Percentiles rank a stretch among this genome's conserved stretches.
phyloP scores from a whole-genome alignment of 257 asterid species.

The Pogostemon cablin region DNA sequence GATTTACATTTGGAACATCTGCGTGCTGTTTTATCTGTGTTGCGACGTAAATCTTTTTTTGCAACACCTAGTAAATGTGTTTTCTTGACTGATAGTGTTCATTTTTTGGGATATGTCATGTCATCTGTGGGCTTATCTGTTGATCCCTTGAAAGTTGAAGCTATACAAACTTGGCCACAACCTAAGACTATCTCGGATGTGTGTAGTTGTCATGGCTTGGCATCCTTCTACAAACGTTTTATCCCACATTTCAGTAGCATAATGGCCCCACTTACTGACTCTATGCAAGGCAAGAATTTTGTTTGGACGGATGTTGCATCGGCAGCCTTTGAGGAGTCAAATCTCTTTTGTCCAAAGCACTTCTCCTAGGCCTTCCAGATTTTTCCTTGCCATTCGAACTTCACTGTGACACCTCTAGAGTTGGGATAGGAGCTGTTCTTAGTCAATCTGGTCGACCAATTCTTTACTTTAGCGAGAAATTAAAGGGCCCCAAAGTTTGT shows the following conservation, averaged over 20 bases:
- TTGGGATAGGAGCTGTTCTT: background rate
- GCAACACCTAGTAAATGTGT: background rate
- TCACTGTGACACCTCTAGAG: background rate
- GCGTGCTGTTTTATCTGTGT: fast-evolving
- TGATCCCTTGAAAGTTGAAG: background rate
- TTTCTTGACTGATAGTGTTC: background rate
- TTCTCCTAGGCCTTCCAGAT: background rate
- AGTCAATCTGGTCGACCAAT: background rate
- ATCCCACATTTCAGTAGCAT: background rate
- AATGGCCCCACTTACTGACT: background rate
- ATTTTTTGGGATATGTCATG: background rate
- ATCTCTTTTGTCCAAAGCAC: background rate
- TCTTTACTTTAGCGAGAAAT: background rate
- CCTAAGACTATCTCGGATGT: background rate
- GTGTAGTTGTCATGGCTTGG: background rate
- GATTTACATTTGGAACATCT: background rate
- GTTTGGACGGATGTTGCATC: background rate
- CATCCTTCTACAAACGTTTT: background rate
- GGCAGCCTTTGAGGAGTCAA: background rate
- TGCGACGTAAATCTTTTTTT: background rate
- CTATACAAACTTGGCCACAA: background rate
- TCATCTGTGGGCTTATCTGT: background rate
- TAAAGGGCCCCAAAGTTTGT: background rate
- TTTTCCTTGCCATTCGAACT: background rate
- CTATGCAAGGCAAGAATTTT: background rate